phyloP scores from a whole-genome alignment of 2,329 filamentous ascomycete genomes.

The Diaporthe ilicicola region DNA sequence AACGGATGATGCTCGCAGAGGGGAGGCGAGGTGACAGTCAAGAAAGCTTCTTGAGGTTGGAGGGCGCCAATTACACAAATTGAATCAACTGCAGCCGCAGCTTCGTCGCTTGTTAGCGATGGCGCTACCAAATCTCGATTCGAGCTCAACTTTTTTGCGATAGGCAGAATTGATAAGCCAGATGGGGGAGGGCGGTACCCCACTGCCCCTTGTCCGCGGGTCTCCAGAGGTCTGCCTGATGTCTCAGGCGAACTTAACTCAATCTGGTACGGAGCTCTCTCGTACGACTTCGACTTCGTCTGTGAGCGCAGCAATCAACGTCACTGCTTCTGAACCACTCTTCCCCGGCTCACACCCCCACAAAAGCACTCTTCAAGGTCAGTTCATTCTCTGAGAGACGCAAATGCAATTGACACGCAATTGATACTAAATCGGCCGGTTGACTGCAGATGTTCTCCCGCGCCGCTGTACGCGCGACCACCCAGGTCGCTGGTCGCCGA shows the following conservation, averaged over 20 bases:
- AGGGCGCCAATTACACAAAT: conserved; percentile 12
- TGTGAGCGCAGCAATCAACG: conserved; percentile 25
- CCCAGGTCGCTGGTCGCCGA: conserved; percentile 71
- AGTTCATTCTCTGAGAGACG: not conserved
- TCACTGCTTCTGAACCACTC: conserved; percentile 28
- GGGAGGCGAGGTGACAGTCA: not conserved
- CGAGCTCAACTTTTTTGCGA: conserved; percentile 26
- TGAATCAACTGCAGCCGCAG: conserved; percentile 14
- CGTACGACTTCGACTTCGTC: conserved; percentile 20
- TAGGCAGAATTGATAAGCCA: conserved; percentile 25
- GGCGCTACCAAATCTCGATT: conserved; percentile 25
- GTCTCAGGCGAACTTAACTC: not conserved
- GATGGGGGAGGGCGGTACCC: conserved; percentile 1
- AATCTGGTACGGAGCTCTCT: conserved; percentile 14
- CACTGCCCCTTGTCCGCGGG: not conserved
- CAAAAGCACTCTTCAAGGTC: conserved; percentile 17
- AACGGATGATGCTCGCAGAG: not conserved
- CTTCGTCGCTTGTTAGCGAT: not conserved
- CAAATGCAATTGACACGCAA: conserved; percentile 39
- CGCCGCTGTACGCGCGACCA: conserved; percentile 70
- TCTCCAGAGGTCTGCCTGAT: not conserved
- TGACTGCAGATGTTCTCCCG: conserved; percentile 82
- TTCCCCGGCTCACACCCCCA: conserved; percentile 2
- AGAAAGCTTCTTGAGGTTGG: conserved; percentile 2
- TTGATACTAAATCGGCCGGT: conserved; percentile 43